Base-by-base conservation (phyloP, 345 rosid species). In the Mercurialis annua region DNA sequence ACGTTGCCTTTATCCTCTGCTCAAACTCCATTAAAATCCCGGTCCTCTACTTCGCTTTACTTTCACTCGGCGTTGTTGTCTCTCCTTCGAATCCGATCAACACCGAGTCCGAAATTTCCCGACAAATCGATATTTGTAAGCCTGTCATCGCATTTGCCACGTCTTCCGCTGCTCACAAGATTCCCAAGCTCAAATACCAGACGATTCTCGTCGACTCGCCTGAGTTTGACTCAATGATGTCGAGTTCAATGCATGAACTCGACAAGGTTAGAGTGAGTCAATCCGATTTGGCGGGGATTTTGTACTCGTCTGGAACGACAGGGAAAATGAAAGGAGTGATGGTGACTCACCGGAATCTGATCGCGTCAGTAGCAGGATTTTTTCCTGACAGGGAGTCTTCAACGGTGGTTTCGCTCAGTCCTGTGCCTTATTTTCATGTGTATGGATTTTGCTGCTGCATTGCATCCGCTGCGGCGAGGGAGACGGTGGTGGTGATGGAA, bases 231-330 rank as follows among this genome's bases (percentile, higher is more conserved):
- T 38, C 23, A 3, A 21, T 50, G 8, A 2, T 65, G 23, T 33
- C 48, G 11, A 3, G n/a, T n/a, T n/a, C n/a, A n/a, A n/a, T n/a
- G n/a, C n/a, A 23, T 1, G 40, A 54, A 50, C 54, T 54, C 26
- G 40, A 65, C 4, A 49, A 0, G 10, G 78, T 59, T 17, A 54
- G 20, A 2, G 76, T 70, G 33, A 66, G 29, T 21, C 85, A 78
- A 62, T 65, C 78, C 6, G 75, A 73, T 6, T 26, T 67, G 57
- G 80, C 82, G 1, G 78, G 77, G 34, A 78, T 78, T 53, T 3
- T 76, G 74, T 81, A 43, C 74, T 78, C 82, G 1, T 78, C 81
- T 1, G 82, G 85, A 17, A 81, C 80, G 0, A 81, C 82, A 0
- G 82, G 80, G 24, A 70, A 23, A 12, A 67, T 72, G 17, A 81